These are phyloP conservation scores for Yarrowia sp. DNA, from an alignment of 805 yeast species.

Conservation along the genomic window DNA sequence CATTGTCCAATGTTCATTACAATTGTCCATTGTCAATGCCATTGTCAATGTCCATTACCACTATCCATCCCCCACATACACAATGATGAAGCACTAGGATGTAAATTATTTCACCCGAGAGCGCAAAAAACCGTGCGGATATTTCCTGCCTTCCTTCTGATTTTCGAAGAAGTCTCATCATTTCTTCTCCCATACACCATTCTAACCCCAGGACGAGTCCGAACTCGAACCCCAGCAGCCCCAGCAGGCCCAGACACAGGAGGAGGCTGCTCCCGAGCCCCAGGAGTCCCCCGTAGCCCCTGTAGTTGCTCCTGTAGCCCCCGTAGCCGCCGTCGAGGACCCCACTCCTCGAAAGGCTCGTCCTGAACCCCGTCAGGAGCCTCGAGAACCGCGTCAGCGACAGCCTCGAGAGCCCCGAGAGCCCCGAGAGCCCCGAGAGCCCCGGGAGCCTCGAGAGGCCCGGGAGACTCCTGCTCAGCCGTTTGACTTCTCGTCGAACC, in stretches of 20 bases:
- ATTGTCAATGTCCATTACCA: too few species aligned
- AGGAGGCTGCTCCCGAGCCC: constrained; percentile 21
- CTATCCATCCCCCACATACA: neutral
- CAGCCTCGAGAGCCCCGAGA: constrained; percentile 7
- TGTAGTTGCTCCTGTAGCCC: constrained; percentile 3
- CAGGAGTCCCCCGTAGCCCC: constrained; percentile 37
- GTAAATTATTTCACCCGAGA: constrained; percentile 46
- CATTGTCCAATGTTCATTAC: too few species aligned
- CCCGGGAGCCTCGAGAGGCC: constrained; percentile 17
- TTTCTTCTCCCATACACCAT: neutral
- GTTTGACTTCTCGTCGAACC: constrained; percentile 27
- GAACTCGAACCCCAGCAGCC: constrained; percentile 27
- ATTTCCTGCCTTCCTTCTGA: constrained; percentile 58
- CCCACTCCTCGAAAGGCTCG: constrained; percentile 23
- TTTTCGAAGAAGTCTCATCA: neutral
- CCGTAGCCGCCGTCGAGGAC: neutral
- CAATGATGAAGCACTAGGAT: constrained; percentile 50
- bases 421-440: constrained; percentile 14
- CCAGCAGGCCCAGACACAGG: neutral
- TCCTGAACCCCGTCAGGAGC: constrained; percentile 25
- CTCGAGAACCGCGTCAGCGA: neutral
- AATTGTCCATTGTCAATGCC: too few species aligned
- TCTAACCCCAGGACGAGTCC: constrained; percentile 31
- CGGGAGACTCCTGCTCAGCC: constrained; percentile 16
- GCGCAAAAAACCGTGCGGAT: constrained; percentile 50